Conservation (phyloP, 352 stramenopile genomes). For the Phytophthora citricola region DNA sequence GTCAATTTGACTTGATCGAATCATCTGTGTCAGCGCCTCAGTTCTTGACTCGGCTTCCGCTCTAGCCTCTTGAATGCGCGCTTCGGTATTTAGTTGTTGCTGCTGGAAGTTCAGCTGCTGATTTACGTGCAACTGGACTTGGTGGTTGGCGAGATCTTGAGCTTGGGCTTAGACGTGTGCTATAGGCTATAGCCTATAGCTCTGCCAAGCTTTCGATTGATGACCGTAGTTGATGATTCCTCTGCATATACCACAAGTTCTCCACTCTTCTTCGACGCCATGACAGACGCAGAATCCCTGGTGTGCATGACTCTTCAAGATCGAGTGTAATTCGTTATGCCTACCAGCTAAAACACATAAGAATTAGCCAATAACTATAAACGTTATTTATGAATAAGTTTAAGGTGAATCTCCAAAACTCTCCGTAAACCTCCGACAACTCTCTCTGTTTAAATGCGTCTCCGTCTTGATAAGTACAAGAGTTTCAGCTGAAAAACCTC, state of each 20-base stretch:
- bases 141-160: not conserved
- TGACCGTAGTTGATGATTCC: too few species aligned
- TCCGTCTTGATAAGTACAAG: not conserved
- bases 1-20: conserved; percentile 2
- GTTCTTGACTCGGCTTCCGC: conserved; percentile 5
- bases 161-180: too few species aligned
- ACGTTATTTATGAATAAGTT: not conserved
- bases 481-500: conserved; percentile 1
- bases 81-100: too few species aligned
- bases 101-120: conserved; percentile 3
- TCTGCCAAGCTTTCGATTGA: too few species aligned
- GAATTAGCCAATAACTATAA: too few species aligned
- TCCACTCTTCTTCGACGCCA: too few species aligned
- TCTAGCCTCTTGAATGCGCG: conserved; percentile 1
- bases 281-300: not conserved
- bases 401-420: not conserved
- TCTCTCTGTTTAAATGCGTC: not conserved
- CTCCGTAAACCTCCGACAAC: not conserved
- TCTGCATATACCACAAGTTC: too few species aligned
- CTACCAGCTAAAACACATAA: too few species aligned
- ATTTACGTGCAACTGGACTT: not conserved
- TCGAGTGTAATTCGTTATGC: not conserved
- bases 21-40: conserved; percentile 4
- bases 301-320: too few species aligned
- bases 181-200: too few species aligned